Percentiles rank a stretch among this genome's conserved stretches.
These are phyloP conservation scores for Nothophytophthora sp. DNA, from an alignment of 352 stramenopile genomes.

Conservation along the genomic window DNA sequence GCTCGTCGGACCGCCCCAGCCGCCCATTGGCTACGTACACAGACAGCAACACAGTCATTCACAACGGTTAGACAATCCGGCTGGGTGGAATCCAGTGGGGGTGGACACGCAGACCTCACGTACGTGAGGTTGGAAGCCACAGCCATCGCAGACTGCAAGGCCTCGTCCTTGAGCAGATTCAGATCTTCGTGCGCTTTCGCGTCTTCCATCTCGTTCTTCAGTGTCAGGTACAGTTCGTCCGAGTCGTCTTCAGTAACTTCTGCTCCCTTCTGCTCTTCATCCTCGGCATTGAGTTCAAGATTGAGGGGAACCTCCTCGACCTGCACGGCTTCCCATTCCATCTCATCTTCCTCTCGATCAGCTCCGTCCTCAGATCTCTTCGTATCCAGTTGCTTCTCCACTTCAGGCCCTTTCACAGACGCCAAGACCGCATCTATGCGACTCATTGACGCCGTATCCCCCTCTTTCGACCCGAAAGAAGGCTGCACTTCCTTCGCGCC, in stretches of 20 bases:
- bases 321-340: slow-evolving; percentile 56
- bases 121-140: slow-evolving; percentile 87
- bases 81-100: too few species aligned
- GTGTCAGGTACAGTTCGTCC: slow-evolving; percentile 50
- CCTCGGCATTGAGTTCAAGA: background rate
- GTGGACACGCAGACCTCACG: too few species aligned
- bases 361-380: background rate
- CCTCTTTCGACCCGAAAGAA: background rate
- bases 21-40: slow-evolving; percentile 66
- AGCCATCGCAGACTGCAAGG: slow-evolving; percentile 71
- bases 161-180: slow-evolving; percentile 59
- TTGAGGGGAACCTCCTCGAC: background rate
- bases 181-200: slow-evolving; percentile 70
- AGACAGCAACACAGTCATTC: too few species aligned
- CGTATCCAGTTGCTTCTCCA: background rate
- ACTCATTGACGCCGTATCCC: background rate
- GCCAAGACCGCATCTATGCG: background rate
- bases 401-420: background rate
- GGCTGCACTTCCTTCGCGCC: background rate
- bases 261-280: slow-evolving; percentile 4
- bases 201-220: slow-evolving; percentile 76
- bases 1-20: slow-evolving; percentile 75
- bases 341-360: slow-evolving; percentile 33
- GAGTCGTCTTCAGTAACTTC: slow-evolving; percentile 23
- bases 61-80: too few species aligned